Evolutionary conservation across 306 rosid genomes (phyloP).

Genomic region (Calophaca sinica): DNA sequence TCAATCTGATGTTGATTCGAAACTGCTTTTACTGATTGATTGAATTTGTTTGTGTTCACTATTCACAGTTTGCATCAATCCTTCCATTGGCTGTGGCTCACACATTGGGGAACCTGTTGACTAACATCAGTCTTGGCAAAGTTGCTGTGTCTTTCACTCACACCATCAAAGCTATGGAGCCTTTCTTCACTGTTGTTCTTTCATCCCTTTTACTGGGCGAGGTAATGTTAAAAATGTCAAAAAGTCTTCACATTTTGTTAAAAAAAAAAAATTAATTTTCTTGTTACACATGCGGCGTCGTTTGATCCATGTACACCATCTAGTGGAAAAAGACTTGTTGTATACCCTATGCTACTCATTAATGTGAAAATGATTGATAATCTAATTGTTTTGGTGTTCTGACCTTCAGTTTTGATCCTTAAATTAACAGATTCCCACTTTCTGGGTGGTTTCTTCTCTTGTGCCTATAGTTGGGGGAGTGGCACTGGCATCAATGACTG

Average conservation of each 20-base stretch:
- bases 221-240: conserved; percentile 52
- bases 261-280: background rate
- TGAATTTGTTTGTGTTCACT: conserved; percentile 23
- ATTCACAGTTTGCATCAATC: conserved; percentile 57
- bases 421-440: conserved; percentile 69
- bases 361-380: too few species aligned
- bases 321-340: background rate
- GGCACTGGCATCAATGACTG: conserved; percentile 85
- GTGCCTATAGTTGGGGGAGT: conserved; percentile 95
- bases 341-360: conserved; percentile 12
- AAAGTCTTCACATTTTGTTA: background rate
- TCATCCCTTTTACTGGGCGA: conserved; percentile 66
- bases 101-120: conserved; percentile 75
- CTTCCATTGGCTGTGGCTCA: conserved; percentile 74
- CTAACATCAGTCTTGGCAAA: conserved; percentile 74
- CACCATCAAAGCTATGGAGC: conserved; percentile 86
- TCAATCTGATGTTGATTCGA: background rate
- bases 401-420: conserved; percentile 50
- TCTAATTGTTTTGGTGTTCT: conserved; percentile 26
- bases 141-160: conserved; percentile 89
- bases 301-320: conserved; percentile 6
- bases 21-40: background rate
- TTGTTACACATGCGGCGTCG: background rate
- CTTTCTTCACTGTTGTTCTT: conserved; percentile 76
- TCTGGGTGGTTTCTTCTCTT: conserved; percentile 87